Evolutionary conservation across 169 alveolate species (phyloP), one percentile per base, ranked within the genome.

Genomic region (Eimeria falciformis): DNA sequence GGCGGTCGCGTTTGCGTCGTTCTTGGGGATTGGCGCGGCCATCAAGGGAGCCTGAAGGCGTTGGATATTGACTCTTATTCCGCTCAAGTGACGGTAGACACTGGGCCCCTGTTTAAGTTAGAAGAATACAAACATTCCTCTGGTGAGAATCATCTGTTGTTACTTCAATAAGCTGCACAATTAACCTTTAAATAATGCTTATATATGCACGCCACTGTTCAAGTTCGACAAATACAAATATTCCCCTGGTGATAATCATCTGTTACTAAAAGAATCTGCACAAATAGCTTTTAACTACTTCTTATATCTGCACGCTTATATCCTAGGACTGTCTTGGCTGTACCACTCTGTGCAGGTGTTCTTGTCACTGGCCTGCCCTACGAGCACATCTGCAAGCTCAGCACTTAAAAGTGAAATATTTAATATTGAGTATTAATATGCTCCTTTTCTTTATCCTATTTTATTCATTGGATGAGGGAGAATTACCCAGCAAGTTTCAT

Each of bases 351-450:
- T 18, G 2, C 82, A 65, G 91, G 73, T 27, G 68, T 89, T 25
- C 79, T 69, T 3, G 87, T 79, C 66, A 53, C 66, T 56, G 87
- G 86, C 43, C 79, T 91, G 78, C 94, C 90, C 17, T 91, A 91
- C 71, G 94, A 91, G 78, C 88, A 91, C 82, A 71, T 91, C 43
- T 91, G 94, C 91, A 68, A 71, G 55, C 78, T 87, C 46, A 23
- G 43, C 11, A 21, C 4, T n/a, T 65, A 62, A 46, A 55, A 81
- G 45, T 81, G 27, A 55, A 7, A 11, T 14, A 14, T 50, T 50
- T 50, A 50, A 11, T 50, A n/a, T n/a, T n/a, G n/a, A n/a, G n/a
- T n/a, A n/a, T n/a, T n/a, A n/a, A n/a, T n/a, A n/a, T n/a, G n/a
- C n/a, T n/a, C n/a, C n/a, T n/a, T n/a, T n/a, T n/a, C n/a, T n/a